A percentile compares a stretch with the other conserved stretches of the same genome.
These are phyloP conservation scores for Dactylis glomerata DNA, from an alignment of 176 grass and related monocot genomes.

Conservation along the genomic window DNA sequence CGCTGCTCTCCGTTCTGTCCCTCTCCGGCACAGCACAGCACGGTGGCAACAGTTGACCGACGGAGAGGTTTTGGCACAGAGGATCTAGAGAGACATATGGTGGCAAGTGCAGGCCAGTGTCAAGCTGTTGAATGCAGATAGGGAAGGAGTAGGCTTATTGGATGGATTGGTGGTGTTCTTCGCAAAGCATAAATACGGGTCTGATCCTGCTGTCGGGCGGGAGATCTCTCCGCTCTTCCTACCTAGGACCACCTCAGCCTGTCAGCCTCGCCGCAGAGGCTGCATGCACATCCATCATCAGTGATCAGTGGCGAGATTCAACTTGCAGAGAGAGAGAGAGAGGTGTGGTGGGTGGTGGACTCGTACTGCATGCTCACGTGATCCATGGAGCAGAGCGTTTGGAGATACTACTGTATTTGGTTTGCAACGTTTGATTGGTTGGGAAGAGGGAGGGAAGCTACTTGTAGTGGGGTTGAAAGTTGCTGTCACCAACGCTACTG, in stretches of 20 bases:
- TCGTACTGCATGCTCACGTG: constrained; percentile 24
- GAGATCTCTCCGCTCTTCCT: constrained; percentile 49
- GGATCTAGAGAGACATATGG: constrained; percentile 3
- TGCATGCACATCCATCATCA: not conserved
- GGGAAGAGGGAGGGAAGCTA: constrained; percentile 5
- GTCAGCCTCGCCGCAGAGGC: not conserved
- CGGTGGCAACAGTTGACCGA: not conserved
- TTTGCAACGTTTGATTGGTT: constrained; percentile 4
- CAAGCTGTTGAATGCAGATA: constrained; percentile 47
- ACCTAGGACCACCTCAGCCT: constrained; percentile 46
- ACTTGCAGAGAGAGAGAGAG: constrained; percentile 19
- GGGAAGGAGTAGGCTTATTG: constrained; percentile 42
- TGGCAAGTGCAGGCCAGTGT: constrained; percentile 34
- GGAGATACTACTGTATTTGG: constrained; percentile 46
- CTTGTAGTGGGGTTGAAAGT: constrained; percentile 25
- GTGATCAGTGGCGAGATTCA: constrained; percentile 25
- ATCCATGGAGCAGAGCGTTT: constrained; percentile 26
- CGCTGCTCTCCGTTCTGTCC: not conserved
- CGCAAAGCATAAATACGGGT: constrained; percentile 46
- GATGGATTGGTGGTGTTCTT: constrained; percentile 34
- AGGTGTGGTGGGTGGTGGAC: constrained; percentile 30
- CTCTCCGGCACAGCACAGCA: not conserved
- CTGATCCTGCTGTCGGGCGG: constrained; percentile 56
- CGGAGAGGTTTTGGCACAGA: not conserved
- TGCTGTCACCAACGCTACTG: constrained; percentile 7